Base-by-base conservation (phyloP, 169 alveolate genomes). In the Neospora caninum region DNA sequence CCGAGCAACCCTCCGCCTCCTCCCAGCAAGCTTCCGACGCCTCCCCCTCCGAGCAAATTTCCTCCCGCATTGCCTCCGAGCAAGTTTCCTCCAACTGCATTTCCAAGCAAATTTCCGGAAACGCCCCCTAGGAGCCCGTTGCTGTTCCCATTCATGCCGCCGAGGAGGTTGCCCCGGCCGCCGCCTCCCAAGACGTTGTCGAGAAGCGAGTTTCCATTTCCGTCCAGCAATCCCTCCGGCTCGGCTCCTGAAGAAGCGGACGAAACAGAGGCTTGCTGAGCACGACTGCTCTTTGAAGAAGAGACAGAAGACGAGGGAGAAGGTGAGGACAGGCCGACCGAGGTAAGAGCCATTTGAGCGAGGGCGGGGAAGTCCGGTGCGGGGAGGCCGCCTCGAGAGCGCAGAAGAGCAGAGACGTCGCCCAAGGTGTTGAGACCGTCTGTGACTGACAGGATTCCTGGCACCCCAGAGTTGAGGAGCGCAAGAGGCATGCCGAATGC, bases 111-210 rank as follows among this genome's bases (percentile, higher is more conserved):
- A 6, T 13, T 78, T 2, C 45, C 45, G 7, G 45, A 7, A 22
- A 78, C 39, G 45, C 45, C 27, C 18, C 83, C 39, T 13, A 70
- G 83, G 18, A 70, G 27, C 18, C 83, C 83, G 39, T 34, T 34
- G 9, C 83, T n/a, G 27, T 70, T 70, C 13, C 39, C 39, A 22
- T 70, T 70, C 38, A 70, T 6, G 41, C 39, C 49, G 20, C 39
- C 49, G 45, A 38, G 86, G n/a, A 38, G 18, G 18, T 38, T n/a
- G 1, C 86, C 45, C 4, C 86, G 43, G 39, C 4, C n/a, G 39
- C 86, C 86, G 86, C 86, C 45, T 1, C 86, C 86, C 39, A 78
- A n/a, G 27, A 78, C 49, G 45, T n/a, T 38, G 27, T 78, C 86
- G 7, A 38, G 86, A 4, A n/a, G 49, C 45, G 86, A n/a, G 31